Evolutionary conservation across 2,329 filamentous ascomycete genomes (phyloP).

Genomic region (Fusarium pseudonygamai): DNA sequence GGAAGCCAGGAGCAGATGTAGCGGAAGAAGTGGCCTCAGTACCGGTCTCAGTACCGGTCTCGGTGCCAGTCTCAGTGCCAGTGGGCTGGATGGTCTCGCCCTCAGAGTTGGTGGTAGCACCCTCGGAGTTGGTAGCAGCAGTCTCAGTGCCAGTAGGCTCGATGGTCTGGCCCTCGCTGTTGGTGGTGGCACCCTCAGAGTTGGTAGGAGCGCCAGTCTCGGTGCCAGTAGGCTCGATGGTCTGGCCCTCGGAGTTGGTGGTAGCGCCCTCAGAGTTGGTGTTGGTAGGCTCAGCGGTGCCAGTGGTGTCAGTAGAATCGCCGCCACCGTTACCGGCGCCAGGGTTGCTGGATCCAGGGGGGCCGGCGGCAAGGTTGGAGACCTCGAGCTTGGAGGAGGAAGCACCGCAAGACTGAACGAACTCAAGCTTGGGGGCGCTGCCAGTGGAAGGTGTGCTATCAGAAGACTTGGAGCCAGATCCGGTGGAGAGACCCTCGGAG

Average conservation of each 20-base stretch:
- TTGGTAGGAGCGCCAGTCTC: not conserved
- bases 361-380: constrained; percentile 2
- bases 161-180: not conserved
- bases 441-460: fast-evolving
- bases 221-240: not conserved
- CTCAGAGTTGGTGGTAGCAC: constrained; percentile 1
- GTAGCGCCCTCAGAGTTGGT: not conserved
- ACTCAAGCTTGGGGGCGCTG: not conserved
- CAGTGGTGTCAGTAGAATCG: constrained; percentile 48
- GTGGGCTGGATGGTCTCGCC: constrained; percentile 6
- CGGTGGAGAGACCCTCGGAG: not conserved
- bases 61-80: constrained; percentile 31
- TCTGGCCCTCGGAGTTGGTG: constrained; percentile 9
- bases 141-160: constrained; percentile 15
- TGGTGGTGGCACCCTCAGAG: not conserved
- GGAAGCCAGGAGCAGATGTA: constrained; percentile 27
- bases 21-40: constrained; percentile 41
- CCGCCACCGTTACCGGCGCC: not conserved
- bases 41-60: constrained; percentile 35
- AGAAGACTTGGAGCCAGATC: fast-evolving
- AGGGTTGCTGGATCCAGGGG: not conserved
- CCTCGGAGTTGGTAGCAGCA: not conserved
- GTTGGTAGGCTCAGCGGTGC: not conserved
- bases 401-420: constrained; percentile 21
- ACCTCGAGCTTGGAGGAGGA: not conserved